Evolutionary conservation across 306 rosid species (phyloP), one percentile per base, ranked within the genome.

Genomic region (Vigna unguiculata): DNA sequence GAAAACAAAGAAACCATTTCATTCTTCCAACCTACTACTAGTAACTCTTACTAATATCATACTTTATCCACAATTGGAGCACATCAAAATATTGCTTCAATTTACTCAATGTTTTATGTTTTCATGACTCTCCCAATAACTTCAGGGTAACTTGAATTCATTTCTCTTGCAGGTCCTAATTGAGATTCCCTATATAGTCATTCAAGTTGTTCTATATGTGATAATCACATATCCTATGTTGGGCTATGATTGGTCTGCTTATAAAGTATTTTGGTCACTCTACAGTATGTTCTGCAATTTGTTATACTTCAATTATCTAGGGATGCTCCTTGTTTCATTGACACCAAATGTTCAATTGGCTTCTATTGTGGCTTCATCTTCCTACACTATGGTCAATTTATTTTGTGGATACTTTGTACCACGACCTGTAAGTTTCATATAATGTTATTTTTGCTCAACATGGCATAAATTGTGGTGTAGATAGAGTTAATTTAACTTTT

Each of bases 221-320:
- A 75, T 74, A 49, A 87, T 91, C 83, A 88, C 91, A 48, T 89
- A 91, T 59, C 90, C 93, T 40, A 85, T 87, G 93, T 81, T 88
- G 24, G 90, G 87, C 3, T 89, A 75, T 63, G 38, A 84, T 47
- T 65, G 73, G 71, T 88, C 93, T 4, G 79, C 78, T 19, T 85
- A 81, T 30, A 91, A 91, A 90, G 49, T 86, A 71, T 86, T 88
- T 76, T 90, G 93, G 93, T 82, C 80, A 59, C 83, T 88, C 74
- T 88, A 76, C 40, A 54, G 78, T 85, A 88, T 82, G 83, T 86
- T 90, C 82, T 82, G 88, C 73, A 71, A 71, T 14, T 72, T 88
- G 59, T 75, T 88, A 30, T 79, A 41, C 85, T 90, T 80, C 41
- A 90, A 84, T 47, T 88, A 86, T 81, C 74, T 85, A 13, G 96